Percentiles rank a stretch among this genome's conserved stretches.
These are phyloP conservation scores for Epichloe sibirici DNA, from an alignment of 2,329 filamentous ascomycete genomes.

Conservation along the genomic window DNA sequence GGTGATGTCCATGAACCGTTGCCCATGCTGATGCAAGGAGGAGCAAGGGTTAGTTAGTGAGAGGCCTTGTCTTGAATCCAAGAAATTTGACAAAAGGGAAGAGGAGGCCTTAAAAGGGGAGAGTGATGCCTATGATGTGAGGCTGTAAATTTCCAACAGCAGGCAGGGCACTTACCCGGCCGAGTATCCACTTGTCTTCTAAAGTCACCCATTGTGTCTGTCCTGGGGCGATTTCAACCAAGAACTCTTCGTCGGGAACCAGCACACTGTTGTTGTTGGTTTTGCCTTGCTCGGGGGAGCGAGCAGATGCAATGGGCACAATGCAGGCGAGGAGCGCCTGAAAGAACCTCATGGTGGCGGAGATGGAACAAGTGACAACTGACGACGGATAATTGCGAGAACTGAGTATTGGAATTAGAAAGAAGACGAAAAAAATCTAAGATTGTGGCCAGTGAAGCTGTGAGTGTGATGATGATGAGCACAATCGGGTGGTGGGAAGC, in stretches of 20 bases:
- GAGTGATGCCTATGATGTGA: too few species aligned
- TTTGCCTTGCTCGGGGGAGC: slow-evolving; percentile 43
- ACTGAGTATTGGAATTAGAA: neutral
- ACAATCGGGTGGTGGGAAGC: too few species aligned
- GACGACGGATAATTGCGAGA: neutral
- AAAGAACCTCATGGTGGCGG: slow-evolving; percentile 36
- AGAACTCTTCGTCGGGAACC: slow-evolving; percentile 35
- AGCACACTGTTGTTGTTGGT: slow-evolving; percentile 38
- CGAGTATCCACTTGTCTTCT: slow-evolving; percentile 87
- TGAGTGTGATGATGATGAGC: too few species aligned
- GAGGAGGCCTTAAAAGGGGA: neutral
- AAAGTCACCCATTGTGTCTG: slow-evolving; percentile 82
- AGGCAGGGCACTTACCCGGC: slow-evolving; percentile 46
- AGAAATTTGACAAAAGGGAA: neutral
- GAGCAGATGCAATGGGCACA: slow-evolving; percentile 38
- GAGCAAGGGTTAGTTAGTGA: neutral
- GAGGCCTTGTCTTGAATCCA: neutral
- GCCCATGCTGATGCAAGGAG: slow-evolving; percentile 50
- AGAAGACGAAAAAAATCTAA: neutral
- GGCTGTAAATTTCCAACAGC: too few species aligned
- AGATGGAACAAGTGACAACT: neutral
- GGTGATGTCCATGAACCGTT: slow-evolving; percentile 92
- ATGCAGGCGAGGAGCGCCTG: slow-evolving; percentile 40
- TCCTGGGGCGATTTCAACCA: slow-evolving; percentile 77
- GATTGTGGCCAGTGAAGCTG: too few species aligned